Evolutionary conservation across 108 stramenopile genomes (phyloP), one percentile per base, ranked within the genome.

Genomic region (Fragilaria radians): DNA sequence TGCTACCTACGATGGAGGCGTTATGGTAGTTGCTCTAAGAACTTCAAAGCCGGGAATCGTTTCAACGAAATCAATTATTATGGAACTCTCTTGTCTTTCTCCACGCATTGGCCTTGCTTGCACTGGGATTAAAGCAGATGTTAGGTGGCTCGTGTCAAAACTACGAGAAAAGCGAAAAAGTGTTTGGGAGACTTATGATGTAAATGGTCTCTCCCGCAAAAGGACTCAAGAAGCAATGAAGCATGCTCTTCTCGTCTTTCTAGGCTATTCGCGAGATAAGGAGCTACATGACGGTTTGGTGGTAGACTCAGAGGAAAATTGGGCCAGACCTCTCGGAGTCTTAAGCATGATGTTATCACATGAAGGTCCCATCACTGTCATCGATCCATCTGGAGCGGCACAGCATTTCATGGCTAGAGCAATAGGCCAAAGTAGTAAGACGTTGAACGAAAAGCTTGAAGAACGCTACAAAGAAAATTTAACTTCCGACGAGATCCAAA

Each of bases 111-210:
- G 22, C 28, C 61, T 69, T 34, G 65, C 58, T 54, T 76, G 68
- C 42, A 58, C 68, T 0, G 74, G 74, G 5, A 32, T 76, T 48
- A 70, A 69, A 54, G 63, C 68, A 19, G 74, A 76, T 33, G 74
- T 65, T 11, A 48, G 52, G 5, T 76, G 74, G 74, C 53, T 76
- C 48, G 30, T 70, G 0, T 54, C 50, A 3, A 46, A 57, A 46
- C 48, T 76, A 11, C 63, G 67, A 47, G 51, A 50, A 7, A 53
- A 58, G 42, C 29, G 46, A 2, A 50, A 63, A 32, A 4, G 27
- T n/a, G 56, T 76, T 2, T 76, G 74, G 74, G 68, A 70, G 33
- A 50, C 52, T 21, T 76, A 70, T 58, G 57, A 70, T 62, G 32
- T 57, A 19, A 51, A 51, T 24, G 3, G 1, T 3, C 31, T 32